Evolutionary conservation across 2,329 filamentous ascomycete species (phyloP).

Genomic region (Stenocarpella maydis): DNA sequence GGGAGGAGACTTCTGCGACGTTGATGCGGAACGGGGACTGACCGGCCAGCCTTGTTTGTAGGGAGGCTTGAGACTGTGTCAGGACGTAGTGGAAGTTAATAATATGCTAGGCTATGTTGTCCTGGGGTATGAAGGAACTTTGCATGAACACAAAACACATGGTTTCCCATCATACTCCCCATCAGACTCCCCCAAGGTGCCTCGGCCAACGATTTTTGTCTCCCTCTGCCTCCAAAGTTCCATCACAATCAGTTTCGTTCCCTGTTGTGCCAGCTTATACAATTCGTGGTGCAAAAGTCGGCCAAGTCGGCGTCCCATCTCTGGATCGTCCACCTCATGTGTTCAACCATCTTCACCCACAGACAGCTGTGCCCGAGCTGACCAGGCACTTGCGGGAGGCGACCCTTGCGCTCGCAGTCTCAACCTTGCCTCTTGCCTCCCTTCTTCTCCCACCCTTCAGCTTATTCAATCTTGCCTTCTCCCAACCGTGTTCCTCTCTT

Average conservation of each 20-base stretch:
- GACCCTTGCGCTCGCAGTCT: accelerated
- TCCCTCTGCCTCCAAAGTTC: neutral
- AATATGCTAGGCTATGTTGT: too few relatives aligned
- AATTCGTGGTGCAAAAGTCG: neutral
- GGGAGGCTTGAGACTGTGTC: too few relatives aligned
- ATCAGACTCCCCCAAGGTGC: too few relatives aligned
- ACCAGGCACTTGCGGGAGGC: neutral
- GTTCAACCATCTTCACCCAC: neutral
- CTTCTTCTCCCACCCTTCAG: neutral
- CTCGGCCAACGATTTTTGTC: neutral
- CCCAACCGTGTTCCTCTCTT: too few relatives aligned
- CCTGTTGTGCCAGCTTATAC: neutral
- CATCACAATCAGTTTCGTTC: neutral
- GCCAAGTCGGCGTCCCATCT: neutral
- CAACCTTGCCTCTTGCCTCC: too few relatives aligned
- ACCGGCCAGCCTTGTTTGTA: too few relatives aligned
- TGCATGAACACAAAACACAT: too few relatives aligned
- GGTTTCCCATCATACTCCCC: too few relatives aligned
- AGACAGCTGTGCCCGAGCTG: neutral
- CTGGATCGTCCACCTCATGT: neutral
- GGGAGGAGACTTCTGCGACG: too few relatives aligned
- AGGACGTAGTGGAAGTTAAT: too few relatives aligned
- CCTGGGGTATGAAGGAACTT: too few relatives aligned
- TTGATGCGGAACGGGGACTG: too few relatives aligned
- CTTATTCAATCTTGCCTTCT: neutral